Base-by-base conservation (phyloP, 805 yeast species). In the Monosporozyma siamensis region DNA sequence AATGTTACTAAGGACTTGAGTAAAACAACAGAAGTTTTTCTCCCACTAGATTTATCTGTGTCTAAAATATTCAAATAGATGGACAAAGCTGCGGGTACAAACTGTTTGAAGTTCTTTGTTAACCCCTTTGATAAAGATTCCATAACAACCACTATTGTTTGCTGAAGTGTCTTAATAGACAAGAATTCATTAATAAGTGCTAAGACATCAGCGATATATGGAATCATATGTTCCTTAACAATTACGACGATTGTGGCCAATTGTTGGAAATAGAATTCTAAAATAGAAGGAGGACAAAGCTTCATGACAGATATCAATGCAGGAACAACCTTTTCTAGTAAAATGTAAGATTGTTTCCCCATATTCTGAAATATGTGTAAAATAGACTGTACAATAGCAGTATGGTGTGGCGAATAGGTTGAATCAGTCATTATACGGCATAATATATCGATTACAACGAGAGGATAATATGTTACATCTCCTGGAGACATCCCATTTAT, bases 401-500 rank as follows among this genome's bases (percentile, higher is more conserved):
- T 83, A 58, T 92, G 97, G 56, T 89, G 95, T 0, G 83, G 70
- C 8, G 86, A 80, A 44, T 90, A 69, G 0, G 97, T 85, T 0
- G 84, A 77, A 60, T 92, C 98, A 49, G 82, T 81, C 34, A 92
- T 64, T 15, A 92, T 82, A 46, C 81, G 85, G 78, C 89, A 74
- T 47, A 92, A 65, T 6, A 89, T 85, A 36, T 79, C 79, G 35
- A 92, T 85, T 1, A 90, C 97, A 20, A 92, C 97, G 0, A 96
- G 88, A 2, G 97, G 95, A 54, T 85, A 89, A 53, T 89, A 92
- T 52, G 90, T 97, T 43, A 89, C 97, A 51, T 75, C 74, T 0
- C 94, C 81, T 1, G 97, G 97, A 6, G 95, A 82, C 73, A 86
- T 83, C 4, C 96, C 96, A 54, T 85, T 85, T 89, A 92, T 87